Base-by-base conservation (phyloP, 2,329 filamentous ascomycete species). In the Biscogniauxia sp. region DNA sequence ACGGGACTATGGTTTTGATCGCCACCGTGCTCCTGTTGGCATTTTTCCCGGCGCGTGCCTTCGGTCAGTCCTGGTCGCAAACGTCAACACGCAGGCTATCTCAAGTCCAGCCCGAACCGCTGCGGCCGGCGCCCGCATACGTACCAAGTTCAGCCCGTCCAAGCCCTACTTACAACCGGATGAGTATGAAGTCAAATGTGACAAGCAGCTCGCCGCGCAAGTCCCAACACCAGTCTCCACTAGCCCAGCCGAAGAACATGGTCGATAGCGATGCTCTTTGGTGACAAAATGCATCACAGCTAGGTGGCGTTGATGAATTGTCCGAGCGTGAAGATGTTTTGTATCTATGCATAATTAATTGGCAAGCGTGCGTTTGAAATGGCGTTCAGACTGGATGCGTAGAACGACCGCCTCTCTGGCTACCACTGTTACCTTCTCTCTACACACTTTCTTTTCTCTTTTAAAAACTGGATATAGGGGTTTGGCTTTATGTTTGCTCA, bases 201-300 rank as follows among this genome's bases (percentile, higher is more conserved):
- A 53, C 59, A 2, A 56, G 32, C 7, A 50, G 60, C 50, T 67
- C 68, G 7, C 63, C 65, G 19, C 58, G 59, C 13, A 61, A 65
- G 51, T 19, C 26, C n/a, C 51, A 55, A 28, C 51, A 60, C 7
- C 41, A 66, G 26, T 17, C 52, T 13, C 50, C 56, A 23, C 55
- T 61, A 8, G 41, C 57, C 54, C 57, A 58, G 9, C 64, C 61
- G 23, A 69, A 57, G 51, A 65, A 60, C 19, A 65, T 73, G 68
- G 72, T 74, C 2, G 66, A 73, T n/a, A 67, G 63, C 28, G 69
- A 74, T 2, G 58, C 69, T 54, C 60, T 74, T 37, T 74, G 72
- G 72, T 74, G 57, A 71, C 50, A 15, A 45, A 28, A 20, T 15
- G 20, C 3, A 20, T 51, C 11, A 6, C 5, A 26, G 32, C 17